Evolutionary conservation across 441 rosid species (phyloP).

Genomic region (Erodium texanum): DNA sequence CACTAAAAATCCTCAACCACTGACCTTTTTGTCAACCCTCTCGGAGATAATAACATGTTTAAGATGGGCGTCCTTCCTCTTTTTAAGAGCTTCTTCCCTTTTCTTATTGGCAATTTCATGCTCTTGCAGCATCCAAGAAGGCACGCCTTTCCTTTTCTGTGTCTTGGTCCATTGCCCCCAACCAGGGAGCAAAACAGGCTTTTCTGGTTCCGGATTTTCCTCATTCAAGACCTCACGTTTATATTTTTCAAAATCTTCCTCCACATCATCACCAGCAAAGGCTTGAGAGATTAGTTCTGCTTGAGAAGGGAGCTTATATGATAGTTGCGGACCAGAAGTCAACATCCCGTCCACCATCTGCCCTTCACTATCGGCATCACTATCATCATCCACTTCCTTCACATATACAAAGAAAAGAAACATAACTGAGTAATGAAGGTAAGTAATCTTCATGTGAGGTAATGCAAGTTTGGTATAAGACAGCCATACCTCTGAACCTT

Average conservation of each 20-base stretch:
- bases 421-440: not conserved
- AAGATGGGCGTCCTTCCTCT: conserved; percentile 72
- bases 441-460: not conserved
- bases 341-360: conserved; percentile 74
- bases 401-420: conserved; percentile 17
- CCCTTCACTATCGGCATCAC: conserved; percentile 57
- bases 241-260: conserved; percentile 62
- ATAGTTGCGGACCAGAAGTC: conserved; percentile 37
- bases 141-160: conserved; percentile 69
- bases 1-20: conserved; percentile 1
- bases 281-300: conserved; percentile 75
- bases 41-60: conserved; percentile 75
- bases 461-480: not conserved
- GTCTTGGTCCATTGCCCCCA: conserved; percentile 90
- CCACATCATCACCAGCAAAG: conserved; percentile 91
- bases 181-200: conserved; percentile 67
- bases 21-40: conserved; percentile 75
- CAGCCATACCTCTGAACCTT: conserved; percentile 37
- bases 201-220: conserved; percentile 78
- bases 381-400: conserved; percentile 43
- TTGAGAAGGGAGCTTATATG: conserved; percentile 78
- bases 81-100: conserved; percentile 61
- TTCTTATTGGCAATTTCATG: conserved; percentile 57
- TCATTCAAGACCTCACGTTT: conserved; percentile 55
- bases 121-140: conserved; percentile 70